A percentile compares a stretch with the other conserved stretches of the same genome.
phyloP scores from a whole-genome alignment of 2,329 filamentous ascomycete genomes.

The Diplocarpon rosae region DNA sequence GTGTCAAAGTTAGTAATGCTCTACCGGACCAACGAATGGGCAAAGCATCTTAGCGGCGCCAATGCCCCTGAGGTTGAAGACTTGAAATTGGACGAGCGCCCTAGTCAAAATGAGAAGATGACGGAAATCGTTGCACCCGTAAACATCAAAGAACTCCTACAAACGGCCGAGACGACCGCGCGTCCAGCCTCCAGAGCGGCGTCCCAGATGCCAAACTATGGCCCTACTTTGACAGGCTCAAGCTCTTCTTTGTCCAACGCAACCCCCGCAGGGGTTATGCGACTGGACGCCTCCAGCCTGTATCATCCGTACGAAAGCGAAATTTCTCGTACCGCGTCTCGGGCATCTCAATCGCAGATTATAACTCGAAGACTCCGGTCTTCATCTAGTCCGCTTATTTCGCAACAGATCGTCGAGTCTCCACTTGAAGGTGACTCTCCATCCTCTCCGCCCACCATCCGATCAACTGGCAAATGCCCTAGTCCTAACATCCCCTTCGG shows the following conservation, averaged over 20 bases:
- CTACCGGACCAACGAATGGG: constrained; percentile 92
- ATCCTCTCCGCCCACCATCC: constrained; percentile 2
- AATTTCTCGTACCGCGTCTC: constrained; percentile 10
- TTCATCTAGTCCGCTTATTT: constrained; percentile 25
- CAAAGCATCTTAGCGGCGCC: constrained; percentile 72
- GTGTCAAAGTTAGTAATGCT: constrained; percentile 68
- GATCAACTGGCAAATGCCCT: constrained; percentile 11
- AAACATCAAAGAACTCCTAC: constrained; percentile 51
- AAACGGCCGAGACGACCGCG: constrained; percentile 37
- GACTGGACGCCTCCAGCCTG: constrained; percentile 3
- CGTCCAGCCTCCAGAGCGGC: constrained; percentile 11
- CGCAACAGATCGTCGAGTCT: constrained; percentile 28
- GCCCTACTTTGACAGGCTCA: constrained; percentile 9
- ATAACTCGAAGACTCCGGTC: constrained; percentile 21
- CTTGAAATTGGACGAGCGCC: constrained; percentile 37
- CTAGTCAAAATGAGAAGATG: constrained; percentile 25
- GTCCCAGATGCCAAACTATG: constrained; percentile 14
- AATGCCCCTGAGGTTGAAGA: constrained; percentile 60
- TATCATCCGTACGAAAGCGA: constrained; percentile 4
- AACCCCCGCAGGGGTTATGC: background rate
- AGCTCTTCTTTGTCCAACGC: constrained; percentile 14
- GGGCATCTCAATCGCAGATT: constrained; percentile 9
- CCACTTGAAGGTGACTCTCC: constrained; percentile 24
- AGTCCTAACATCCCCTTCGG: constrained; percentile 20
- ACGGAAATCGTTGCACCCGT: constrained; percentile 50